Conservation (phyloP, 2,329 filamentous ascomycete species). For the Cytospora chrysosperma region DNA sequence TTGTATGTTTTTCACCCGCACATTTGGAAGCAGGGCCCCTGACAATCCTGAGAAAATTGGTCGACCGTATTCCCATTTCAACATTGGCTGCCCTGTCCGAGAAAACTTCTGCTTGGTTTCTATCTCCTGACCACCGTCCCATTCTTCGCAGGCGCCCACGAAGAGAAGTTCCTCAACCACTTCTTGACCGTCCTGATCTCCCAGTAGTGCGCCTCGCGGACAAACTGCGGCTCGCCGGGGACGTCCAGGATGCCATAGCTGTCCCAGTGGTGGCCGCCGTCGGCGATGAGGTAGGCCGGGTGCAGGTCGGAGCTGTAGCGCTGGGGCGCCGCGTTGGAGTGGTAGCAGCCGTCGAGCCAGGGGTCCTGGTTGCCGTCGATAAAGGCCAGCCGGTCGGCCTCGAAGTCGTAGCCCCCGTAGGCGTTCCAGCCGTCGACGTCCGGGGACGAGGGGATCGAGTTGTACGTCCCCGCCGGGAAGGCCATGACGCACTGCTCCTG, state of each 20-base stretch:
- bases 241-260: conserved; percentile 41
- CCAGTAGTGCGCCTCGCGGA: conserved; percentile 50
- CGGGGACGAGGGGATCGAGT: conserved; percentile 43
- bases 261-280: conserved; percentile 54
- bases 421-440: conserved; percentile 42
- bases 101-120: background rate
- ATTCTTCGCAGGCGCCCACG: conserved; percentile 26
- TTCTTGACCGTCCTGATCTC: conserved; percentile 50
- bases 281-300: conserved; percentile 49
- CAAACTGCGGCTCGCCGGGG: conserved; percentile 48
- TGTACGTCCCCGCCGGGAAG: conserved; percentile 46
- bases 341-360: conserved; percentile 52
- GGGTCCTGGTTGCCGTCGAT: conserved; percentile 53
- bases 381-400: conserved; percentile 47
- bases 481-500: conserved; percentile 57
- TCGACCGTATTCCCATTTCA: too few species aligned
- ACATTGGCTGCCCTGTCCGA: background rate
- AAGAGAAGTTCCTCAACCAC: conserved; percentile 38
- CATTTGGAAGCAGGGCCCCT: too few species aligned
- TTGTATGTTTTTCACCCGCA: too few species aligned
- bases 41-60: too few species aligned
- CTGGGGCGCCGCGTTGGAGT: conserved; percentile 42
- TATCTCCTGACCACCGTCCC: background rate
- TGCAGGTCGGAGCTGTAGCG: conserved; percentile 42
- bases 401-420: conserved; percentile 48